These are phyloP conservation scores for Knoxdaviesia capensis DNA, from an alignment of 2,329 filamentous ascomycete genomes.

Conservation along the genomic window DNA sequence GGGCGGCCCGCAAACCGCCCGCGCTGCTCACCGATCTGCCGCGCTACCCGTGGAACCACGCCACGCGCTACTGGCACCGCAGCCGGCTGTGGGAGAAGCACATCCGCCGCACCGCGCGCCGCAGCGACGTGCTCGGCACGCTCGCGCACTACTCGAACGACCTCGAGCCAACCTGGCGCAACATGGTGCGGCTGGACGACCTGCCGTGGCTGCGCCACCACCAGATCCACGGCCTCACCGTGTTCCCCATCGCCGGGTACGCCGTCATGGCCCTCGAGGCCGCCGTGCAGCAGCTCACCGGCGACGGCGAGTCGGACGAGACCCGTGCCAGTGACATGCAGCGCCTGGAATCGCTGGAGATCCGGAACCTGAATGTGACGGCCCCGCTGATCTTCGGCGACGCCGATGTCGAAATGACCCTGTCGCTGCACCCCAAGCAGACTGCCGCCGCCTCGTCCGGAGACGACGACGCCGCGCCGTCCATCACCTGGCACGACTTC, in stretches of 20 bases:
- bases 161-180: conserved; percentile 26
- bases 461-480: conserved; percentile 18
- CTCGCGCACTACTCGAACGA: conserved; percentile 22
- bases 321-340: too few relatives aligned
- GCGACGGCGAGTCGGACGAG: conserved; percentile 7
- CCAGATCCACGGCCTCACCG: conserved; percentile 31
- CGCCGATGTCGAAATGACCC: conserved; percentile 27
- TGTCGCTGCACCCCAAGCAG: conserved; percentile 24
- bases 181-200: conserved; percentile 23
- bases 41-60: conserved; percentile 26
- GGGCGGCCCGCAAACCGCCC: conserved; percentile 4
- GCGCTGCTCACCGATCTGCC: conserved; percentile 20
- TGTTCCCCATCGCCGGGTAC: conserved; percentile 34
- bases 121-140: conserved; percentile 25
- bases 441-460: too few relatives aligned
- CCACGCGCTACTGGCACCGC: conserved; percentile 25
- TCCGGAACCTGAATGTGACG: conserved; percentile 24
- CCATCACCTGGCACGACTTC: conserved; percentile 33
- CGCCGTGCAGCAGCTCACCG: conserved; percentile 14
- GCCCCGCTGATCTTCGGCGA: conserved; percentile 26
- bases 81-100: conserved; percentile 21
- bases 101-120: conserved; percentile 17
- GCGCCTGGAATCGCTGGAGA: too few relatives aligned
- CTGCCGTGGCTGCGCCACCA: conserved; percentile 39
- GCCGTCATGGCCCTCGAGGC: conserved; percentile 30